Evolutionary conservation across 2,329 filamentous ascomycete species (phyloP), one percentile per base, ranked within the genome.

Genomic region (Colletotrichum sp.): DNA sequence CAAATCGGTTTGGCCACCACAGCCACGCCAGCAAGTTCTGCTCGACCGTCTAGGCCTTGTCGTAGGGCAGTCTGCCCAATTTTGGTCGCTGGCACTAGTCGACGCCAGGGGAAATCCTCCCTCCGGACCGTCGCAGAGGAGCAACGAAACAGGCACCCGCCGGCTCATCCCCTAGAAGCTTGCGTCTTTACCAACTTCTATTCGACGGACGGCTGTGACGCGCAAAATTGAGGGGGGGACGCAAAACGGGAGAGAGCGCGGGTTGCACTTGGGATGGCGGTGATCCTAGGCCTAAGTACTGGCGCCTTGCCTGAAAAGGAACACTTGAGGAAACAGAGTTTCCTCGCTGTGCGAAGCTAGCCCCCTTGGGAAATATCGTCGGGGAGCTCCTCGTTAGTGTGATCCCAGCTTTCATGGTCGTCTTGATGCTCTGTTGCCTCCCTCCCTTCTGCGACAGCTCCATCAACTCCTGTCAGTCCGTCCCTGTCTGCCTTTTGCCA

Each of bases 261-360:
- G 61, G 64, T 69, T 28, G 38, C 36, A 43, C 30, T 48, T 62
- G 65, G 48, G 48, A 64, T 55, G 58, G n/a, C 38, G n/a, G n/a
- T 64, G 56, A 67, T 63, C 69, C 69, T 55, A 26, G 73, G 21
- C 38, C 34, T 12, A n/a, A 36, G 26, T 13, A 52, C 26, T 48
- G n/a, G 24, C 48, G 34, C 69, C 48, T 68, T 64, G 9, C 69
- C 69, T 21, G 30, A 28, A 68, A 52, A 36, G 66, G 73, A 36
- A 59, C 24, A 13, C 55, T 32, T 59, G 56, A 68, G 63, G 12
- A 69, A 75, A 73, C 63, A 73, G 38, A 73, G 69, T 75, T 75
- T 75, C 63, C 58, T 68, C 63, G 7, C 26, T 36, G 21, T 73
- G 26, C 30, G 34, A 68, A 34, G 58, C 73, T 64, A 73, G 30